These are phyloP conservation scores for Penicillium robsamsonii DNA, from an alignment of 495 filamentous ascomycete genomes.

Conservation along the genomic window DNA sequence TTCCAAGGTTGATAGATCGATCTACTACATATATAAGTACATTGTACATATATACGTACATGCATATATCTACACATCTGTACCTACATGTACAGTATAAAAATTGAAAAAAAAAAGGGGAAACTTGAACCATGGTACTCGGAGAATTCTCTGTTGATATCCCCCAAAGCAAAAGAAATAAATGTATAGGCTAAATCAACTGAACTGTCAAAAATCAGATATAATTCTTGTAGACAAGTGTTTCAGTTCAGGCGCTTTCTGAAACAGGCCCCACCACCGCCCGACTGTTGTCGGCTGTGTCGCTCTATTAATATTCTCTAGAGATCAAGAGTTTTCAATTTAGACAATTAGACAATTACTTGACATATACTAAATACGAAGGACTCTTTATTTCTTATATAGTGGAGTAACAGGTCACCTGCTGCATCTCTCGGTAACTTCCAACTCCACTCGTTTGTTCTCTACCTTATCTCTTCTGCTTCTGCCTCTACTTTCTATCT, in stretches of 20 bases:
- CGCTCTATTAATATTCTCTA: slow-evolving; percentile 33
- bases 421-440: slow-evolving; percentile 15
- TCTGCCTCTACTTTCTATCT: not conserved
- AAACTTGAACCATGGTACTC: not conserved
- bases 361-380: not conserved
- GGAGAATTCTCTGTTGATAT: not conserved
- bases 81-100: not conserved
- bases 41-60: too few relatives aligned
- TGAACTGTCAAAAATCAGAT: too few relatives aligned
- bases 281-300: slow-evolving; percentile 30
- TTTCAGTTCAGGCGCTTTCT: slow-evolving; percentile 35
- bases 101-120: not conserved
- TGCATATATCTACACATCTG: not conserved
- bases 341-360: not conserved
- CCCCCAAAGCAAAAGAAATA: not conserved
- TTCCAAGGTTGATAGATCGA: too few relatives aligned
- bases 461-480: slow-evolving; percentile 6
- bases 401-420: slow-evolving; percentile 25
- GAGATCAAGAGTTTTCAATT: not conserved
- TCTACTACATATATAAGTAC: too few relatives aligned
- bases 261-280: slow-evolving; percentile 31
- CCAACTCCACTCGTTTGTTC: slow-evolving; percentile 11
- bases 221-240: slow-evolving; percentile 4
- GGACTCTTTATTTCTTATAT: not conserved
- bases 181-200: too few relatives aligned